Conservation (phyloP, 345 rosid species). For the Ceriops tagal region DNA sequence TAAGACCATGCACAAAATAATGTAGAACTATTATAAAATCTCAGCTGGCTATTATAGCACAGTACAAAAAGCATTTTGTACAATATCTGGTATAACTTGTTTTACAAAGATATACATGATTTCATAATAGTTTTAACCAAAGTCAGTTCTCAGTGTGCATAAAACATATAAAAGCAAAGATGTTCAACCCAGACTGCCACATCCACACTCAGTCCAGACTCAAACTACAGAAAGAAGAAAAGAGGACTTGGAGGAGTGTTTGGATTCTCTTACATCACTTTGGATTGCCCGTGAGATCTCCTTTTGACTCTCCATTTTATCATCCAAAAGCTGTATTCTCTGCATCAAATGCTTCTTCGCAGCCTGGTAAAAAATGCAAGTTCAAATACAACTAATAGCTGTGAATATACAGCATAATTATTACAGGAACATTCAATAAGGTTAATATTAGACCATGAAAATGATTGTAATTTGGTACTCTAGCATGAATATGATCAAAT, state of each 20-base stretch:
- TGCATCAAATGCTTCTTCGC: slow-evolving; percentile 84
- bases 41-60: too few relatives aligned
- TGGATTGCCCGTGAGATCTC: slow-evolving; percentile 68
- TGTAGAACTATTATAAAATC: too few relatives aligned
- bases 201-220: not conserved
- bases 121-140: too few relatives aligned
- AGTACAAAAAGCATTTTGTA: too few relatives aligned
- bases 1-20: too few relatives aligned
- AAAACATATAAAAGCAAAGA: too few relatives aligned
- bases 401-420: not conserved
- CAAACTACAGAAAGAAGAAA: not conserved
- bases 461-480: not conserved
- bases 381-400: slow-evolving; percentile 6
- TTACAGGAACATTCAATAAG: not conserved
- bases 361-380: slow-evolving; percentile 39
- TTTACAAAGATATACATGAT: too few relatives aligned
- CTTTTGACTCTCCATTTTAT: slow-evolving; percentile 75
- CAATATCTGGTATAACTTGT: too few relatives aligned
- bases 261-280: slow-evolving; percentile 43
- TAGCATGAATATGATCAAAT: not conserved
- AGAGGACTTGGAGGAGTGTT: not conserved
- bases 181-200: not conserved
- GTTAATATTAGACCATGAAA: not conserved
- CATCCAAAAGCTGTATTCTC: slow-evolving; percentile 64
- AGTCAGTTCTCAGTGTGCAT: too few relatives aligned